Conservation (phyloP, 2,329 filamentous ascomycete genomes). For the Penicillium corylophilum region DNA sequence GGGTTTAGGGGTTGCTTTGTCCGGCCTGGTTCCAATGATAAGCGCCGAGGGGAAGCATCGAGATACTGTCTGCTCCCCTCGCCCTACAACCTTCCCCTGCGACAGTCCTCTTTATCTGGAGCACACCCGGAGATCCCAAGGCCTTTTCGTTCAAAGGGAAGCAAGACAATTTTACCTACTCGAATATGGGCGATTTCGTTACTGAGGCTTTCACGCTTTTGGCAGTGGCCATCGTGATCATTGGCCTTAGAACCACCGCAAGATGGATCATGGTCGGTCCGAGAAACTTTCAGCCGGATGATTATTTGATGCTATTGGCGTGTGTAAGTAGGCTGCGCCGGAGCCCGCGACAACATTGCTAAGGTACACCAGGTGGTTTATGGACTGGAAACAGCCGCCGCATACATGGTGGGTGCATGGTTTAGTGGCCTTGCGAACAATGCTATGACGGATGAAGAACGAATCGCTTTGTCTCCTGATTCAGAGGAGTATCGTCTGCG, state of each 20-base stretch:
- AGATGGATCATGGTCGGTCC: slow-evolving; percentile 51
- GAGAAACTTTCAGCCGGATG: slow-evolving; percentile 55
- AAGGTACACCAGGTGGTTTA: slow-evolving; percentile 47
- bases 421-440: slow-evolving; percentile 58
- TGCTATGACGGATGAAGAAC: slow-evolving; percentile 54
- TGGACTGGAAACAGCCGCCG: slow-evolving; percentile 50
- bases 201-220: slow-evolving; percentile 54
- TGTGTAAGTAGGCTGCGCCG: slow-evolving; percentile 41
- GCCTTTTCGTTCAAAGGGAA: background rate
- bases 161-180: background rate
- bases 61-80: background rate
- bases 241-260: slow-evolving; percentile 52
- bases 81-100: background rate
- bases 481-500: slow-evolving; percentile 51
- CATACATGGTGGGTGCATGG: slow-evolving; percentile 50
- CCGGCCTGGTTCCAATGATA: slow-evolving; percentile 24
- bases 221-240: slow-evolving; percentile 51
- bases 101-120: slow-evolving; percentile 18
- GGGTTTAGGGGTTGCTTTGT: slow-evolving; percentile 18
- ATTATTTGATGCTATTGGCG: slow-evolving; percentile 59
- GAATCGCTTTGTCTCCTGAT: slow-evolving; percentile 44
- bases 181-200: slow-evolving; percentile 33
- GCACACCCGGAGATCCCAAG: slow-evolving; percentile 2
- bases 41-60: slow-evolving; percentile 6
- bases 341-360: background rate